Conservation (phyloP, 139 green algal species). For the Parachlorella kessleri region DNA sequence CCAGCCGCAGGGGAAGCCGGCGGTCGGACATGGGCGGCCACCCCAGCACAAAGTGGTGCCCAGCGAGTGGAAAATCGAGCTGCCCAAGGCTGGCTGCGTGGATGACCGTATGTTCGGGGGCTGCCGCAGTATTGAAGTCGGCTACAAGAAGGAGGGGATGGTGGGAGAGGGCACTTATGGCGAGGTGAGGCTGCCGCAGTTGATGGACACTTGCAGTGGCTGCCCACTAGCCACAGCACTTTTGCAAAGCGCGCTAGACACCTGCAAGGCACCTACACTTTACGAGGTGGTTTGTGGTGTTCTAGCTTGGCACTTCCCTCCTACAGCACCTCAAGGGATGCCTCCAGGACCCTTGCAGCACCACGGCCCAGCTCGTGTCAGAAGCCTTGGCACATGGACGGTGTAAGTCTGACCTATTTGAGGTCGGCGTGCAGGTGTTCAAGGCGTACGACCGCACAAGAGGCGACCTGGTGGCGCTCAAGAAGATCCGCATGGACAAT, state of each 20-base stretch:
- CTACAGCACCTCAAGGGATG: background rate
- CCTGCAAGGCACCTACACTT: no score
- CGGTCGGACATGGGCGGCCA: no score
- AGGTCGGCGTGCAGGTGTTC: constrained; percentile 33
- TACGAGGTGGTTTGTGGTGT: no score
- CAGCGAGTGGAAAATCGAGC: constrained; percentile 57
- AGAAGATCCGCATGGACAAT: constrained; percentile 99
- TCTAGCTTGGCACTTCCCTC: no score
- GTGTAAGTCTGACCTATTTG: background rate
- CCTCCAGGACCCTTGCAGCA: no score
- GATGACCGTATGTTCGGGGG: constrained; percentile 60
- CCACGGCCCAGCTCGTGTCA: no score
- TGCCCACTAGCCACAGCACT: no score
- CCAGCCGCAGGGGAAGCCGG: no score
- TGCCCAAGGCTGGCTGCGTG: constrained; percentile 38
- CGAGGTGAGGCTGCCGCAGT: constrained; percentile 62
- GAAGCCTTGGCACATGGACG: no score
- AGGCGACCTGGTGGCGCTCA: constrained; percentile 84
- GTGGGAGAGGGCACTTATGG: constrained; percentile 91
- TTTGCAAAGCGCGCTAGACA: no score
- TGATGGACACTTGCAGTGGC: no score
- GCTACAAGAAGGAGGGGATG: constrained; percentile 65
- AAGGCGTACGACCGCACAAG: constrained; percentile 47
- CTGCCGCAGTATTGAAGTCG: constrained; percentile 66
- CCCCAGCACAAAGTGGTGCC: constrained; percentile 19